These are phyloP conservation scores for Cryptococcus sp. DNA, from an alignment of 1,284 basidiomycete genomes.

Conservation along the genomic window DNA sequence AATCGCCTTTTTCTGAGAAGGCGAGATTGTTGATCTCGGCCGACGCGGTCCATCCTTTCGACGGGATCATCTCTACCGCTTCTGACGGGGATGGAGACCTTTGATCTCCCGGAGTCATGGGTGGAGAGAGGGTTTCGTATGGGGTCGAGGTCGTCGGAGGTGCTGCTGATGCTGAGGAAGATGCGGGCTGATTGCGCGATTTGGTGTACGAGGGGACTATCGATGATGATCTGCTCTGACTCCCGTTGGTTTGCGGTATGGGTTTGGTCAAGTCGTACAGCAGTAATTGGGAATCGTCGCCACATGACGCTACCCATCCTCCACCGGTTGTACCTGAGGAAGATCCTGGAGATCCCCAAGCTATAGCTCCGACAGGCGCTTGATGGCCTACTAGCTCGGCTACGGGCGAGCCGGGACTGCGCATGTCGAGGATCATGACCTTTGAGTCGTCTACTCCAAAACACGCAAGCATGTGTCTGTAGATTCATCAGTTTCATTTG, in stretches of 20 bases:
- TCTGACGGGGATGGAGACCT: conserved; percentile 59
- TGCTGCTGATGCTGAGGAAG: conserved; percentile 49
- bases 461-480: conserved; percentile 52
- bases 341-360: conserved; percentile 68
- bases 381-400: conserved; percentile 81
- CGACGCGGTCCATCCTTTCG: conserved; percentile 78
- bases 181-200: conserved; percentile 42
- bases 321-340: conserved; percentile 59
- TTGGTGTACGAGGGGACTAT: conserved; percentile 8
- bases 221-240: conserved; percentile 6
- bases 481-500: not conserved
- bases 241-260: conserved; percentile 29
- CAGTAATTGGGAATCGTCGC: conserved; percentile 86
- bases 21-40: conserved; percentile 82
- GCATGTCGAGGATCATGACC: conserved; percentile 90
- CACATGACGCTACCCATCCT: conserved; percentile 78
- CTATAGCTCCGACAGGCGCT: conserved; percentile 71
- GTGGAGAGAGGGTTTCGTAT: conserved; percentile 22
- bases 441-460: conserved; percentile 71
- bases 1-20: conserved; percentile 72
- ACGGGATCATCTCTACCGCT: conserved; percentile 64
- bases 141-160: too few species aligned
- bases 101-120: conserved; percentile 64
- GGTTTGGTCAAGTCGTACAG: conserved; percentile 73
- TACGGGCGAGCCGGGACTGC: conserved; percentile 88